Percentiles rank a stretch among this genome's conserved stretches.
Evolutionary conservation across 495 filamentous ascomycete genomes (phyloP).

Genomic region (Physcia stellaris): DNA sequence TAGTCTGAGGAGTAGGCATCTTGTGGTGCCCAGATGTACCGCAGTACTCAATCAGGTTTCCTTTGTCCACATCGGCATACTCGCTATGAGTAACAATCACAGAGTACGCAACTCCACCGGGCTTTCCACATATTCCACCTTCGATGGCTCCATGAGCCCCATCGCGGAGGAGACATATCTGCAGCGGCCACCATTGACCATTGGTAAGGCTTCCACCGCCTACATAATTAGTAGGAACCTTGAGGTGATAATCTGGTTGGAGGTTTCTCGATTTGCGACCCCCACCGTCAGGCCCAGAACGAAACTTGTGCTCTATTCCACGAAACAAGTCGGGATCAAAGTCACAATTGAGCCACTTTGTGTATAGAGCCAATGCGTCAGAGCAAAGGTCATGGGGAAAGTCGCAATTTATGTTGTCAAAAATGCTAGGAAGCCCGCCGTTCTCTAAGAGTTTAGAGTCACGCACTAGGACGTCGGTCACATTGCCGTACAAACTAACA

Average conservation of each 20-base stretch:
- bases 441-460: conserved; percentile 26
- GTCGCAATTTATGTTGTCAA: conserved; percentile 14
- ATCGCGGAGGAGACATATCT: conserved; percentile 37
- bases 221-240: conserved; percentile 17
- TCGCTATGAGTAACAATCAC: conserved; percentile 28
- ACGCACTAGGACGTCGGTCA: conserved; percentile 16
- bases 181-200: conserved; percentile 45
- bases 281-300: conserved; percentile 5
- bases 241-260: conserved; percentile 13
- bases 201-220: conserved; percentile 34
- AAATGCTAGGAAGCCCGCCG: conserved; percentile 23
- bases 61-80: conserved; percentile 32
- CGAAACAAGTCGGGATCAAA: conserved; percentile 32
- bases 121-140: conserved; percentile 33
- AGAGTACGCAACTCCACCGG: conserved; percentile 23
- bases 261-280: conserved; percentile 16
- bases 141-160: conserved; percentile 41
- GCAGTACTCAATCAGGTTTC: conserved; percentile 34
- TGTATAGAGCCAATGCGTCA: conserved; percentile 26
- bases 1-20: conserved; percentile 19
- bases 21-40: conserved; percentile 29
- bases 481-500: conserved; percentile 19
- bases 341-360: conserved; percentile 24
- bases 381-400: conserved; percentile 29
- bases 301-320: conserved; percentile 25